Conservation (phyloP, 176 grass and related monocot species). For the Bonia amplexicaulis region DNA sequence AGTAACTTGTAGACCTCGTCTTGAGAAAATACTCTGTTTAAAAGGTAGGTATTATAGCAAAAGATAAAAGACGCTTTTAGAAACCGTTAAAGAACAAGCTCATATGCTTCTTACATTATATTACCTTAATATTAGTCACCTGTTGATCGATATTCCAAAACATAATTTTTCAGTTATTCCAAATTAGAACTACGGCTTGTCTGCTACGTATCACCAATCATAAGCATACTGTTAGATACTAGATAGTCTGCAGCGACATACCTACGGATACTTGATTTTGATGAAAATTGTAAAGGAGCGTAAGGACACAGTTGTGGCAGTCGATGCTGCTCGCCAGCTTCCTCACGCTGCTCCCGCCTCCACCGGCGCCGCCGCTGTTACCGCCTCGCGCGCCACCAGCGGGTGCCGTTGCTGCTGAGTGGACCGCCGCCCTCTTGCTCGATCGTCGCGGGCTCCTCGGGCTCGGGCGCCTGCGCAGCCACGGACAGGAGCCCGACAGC, state of each 20-base stretch:
- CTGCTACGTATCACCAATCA: not conserved
- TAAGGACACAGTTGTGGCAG: not conserved
- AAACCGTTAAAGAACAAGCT: no score
- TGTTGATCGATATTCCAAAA: not conserved
- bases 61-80: no score
- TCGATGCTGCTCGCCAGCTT: slow-evolving; percentile 45
- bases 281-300: not conserved
- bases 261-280: not conserved
- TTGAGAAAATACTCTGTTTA: no score
- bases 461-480: slow-evolving; percentile 20
- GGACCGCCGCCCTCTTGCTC: not conserved
- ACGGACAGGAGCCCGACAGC: not conserved
- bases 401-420: not conserved
- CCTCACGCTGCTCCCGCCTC: not conserved
- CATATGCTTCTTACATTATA: not conserved
- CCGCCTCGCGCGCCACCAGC: not conserved
- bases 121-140: not conserved
- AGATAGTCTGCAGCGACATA: not conserved
- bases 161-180: not conserved
- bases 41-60: no score
- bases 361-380: not conserved
- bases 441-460: slow-evolving; percentile 9
- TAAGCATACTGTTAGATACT: no score
- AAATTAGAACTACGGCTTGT: not conserved
- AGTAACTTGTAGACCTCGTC: no score